Evolutionary conservation across 768 basidiomycete species (phyloP), one percentile per base, ranked within the genome.

Genomic region (Amanita molliuscula): DNA sequence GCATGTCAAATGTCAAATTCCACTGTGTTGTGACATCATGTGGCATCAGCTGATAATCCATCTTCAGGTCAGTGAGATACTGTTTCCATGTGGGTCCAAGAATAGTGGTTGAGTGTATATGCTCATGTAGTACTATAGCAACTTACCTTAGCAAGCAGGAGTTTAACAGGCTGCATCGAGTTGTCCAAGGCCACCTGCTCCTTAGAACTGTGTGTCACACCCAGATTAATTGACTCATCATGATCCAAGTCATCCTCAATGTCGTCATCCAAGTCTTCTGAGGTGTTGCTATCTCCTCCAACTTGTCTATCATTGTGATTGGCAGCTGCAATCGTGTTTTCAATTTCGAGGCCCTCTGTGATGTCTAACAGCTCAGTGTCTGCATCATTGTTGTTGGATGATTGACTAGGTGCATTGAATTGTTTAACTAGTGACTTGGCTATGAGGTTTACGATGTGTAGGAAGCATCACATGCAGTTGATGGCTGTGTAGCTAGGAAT

Each of bases 371-470:
- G n/a, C n/a, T n/a, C n/a, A n/a, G n/a, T n/a, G n/a, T n/a, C n/a
- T n/a, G n/a, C n/a, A n/a, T n/a, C n/a, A n/a, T n/a, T n/a, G n/a
- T 44, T 44, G 6, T 6, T 44, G 43, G n/a, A 6, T 8, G 15
- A 13, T 31, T 45, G n/a, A 28, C 16, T 51, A n/a, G 21, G 23
- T 58, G 59, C 28, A 26, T 71, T 63, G 53, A 70, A 73, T 40
- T 60, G 52, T 1, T 38, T n/a, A 0, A 71, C 23, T 1, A 69
- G 10, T 2, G 50, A 55, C 41, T 69, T 67, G 0, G 67, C 65
- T 1, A 66, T 53, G 0, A 72, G 55, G 43, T 67, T 69, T 33
- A 71, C 9, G 6, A 65, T 54, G 36, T 73, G 70, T 0, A 55
- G 47, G 48, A 73, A 71, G 56, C 71, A 73, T 0, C 55, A 41